Conservation (phyloP, 805 yeast species). For the Teunomyces funiuensis region DNA sequence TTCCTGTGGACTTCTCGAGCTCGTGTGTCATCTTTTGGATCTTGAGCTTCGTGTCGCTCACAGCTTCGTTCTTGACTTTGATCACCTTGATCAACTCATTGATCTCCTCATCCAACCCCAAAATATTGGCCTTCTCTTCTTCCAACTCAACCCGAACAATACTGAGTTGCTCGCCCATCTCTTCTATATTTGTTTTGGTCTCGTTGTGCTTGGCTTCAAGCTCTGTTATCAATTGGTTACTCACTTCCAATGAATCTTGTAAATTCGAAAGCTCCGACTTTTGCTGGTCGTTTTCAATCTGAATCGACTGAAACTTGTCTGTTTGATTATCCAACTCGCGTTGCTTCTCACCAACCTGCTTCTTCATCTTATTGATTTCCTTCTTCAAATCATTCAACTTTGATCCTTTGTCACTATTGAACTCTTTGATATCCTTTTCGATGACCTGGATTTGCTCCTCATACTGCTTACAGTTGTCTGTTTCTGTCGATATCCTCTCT, state of each 20-base stretch:
- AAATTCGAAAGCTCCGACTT: slow-evolving; percentile 52
- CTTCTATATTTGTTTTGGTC: slow-evolving; percentile 19
- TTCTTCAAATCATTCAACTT: slow-evolving; percentile 65
- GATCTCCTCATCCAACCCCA: slow-evolving; percentile 77
- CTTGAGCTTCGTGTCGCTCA: slow-evolving; percentile 50
- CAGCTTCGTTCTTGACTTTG: slow-evolving; percentile 41
- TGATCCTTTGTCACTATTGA: slow-evolving; percentile 72
- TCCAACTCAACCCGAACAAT: slow-evolving; percentile 37
- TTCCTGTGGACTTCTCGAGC: slow-evolving; percentile 46
- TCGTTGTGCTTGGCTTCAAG: slow-evolving; percentile 3
- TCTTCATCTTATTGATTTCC: slow-evolving; percentile 45
- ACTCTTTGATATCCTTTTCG: slow-evolving; percentile 80
- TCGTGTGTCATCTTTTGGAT: slow-evolving; percentile 57
- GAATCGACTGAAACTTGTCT: slow-evolving; percentile 58
- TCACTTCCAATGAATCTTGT: slow-evolving; percentile 41
- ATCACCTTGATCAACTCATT: slow-evolving; percentile 53
- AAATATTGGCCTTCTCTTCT: slow-evolving; percentile 55
- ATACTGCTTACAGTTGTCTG: slow-evolving; percentile 27
- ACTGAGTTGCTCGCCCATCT: slow-evolving; percentile 19
- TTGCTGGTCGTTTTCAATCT: slow-evolving; percentile 70
- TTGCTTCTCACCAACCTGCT: slow-evolving; percentile 40
- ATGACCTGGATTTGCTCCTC: slow-evolving; percentile 50
- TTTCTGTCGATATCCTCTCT: slow-evolving; percentile 35
- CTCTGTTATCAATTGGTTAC: slow-evolving; percentile 33
- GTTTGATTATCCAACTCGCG: slow-evolving; percentile 44